Evolutionary conservation across 2,329 filamentous ascomycete species (phyloP), one percentile per base, ranked within the genome.

Genomic region (Colletotrichum siamense): DNA sequence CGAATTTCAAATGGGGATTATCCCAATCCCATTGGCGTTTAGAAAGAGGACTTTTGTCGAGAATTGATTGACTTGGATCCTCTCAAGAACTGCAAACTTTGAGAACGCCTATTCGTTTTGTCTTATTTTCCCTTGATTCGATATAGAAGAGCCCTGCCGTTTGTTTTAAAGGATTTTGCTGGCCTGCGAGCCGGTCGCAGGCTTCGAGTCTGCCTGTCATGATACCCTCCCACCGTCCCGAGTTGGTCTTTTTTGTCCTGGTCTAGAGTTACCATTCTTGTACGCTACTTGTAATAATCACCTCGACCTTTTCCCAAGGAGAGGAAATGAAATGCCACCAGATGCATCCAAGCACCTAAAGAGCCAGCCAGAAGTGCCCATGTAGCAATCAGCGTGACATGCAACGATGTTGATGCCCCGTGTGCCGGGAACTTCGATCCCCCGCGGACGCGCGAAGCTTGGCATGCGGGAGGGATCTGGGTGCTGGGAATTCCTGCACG

Each of bases 141-240:
- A 52, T 69, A 59, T 61, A 63, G 30, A 73, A 52, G 59, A 76
- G 44, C 30, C 18, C 22, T 55, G 34, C 28, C 44, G 52, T 74
- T 69, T 22, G 12, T 52, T 49, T 52, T 22, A 52, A 28, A 57
- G 59, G 24, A 69, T 65, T 22, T 32, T 22, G 1, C n/a, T 39
- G 64, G 44, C 70, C 36, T 36, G 71, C 28, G 24, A 55, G 70
- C 70, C 70, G 9, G 44, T 22, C 24, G 32, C n/a, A 18, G 61
- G 32, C 59, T 69, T 55, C 55, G 69, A 73, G 55, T 57, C 36
- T 13, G 44, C 59, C 36, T 52, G 44, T 66, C 70, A 74, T 74
- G 74, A 76, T 76, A 76, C 74, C 74, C 74, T 76, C 34, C 64
- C 44, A 52, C 71, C 55, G 32, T 69, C 74, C 44, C 70, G 59